Evolutionary conservation across 768 basidiomycete genomes (phyloP), one percentile per base, ranked within the genome.

Genomic region (Lactifluus piperatus): DNA sequence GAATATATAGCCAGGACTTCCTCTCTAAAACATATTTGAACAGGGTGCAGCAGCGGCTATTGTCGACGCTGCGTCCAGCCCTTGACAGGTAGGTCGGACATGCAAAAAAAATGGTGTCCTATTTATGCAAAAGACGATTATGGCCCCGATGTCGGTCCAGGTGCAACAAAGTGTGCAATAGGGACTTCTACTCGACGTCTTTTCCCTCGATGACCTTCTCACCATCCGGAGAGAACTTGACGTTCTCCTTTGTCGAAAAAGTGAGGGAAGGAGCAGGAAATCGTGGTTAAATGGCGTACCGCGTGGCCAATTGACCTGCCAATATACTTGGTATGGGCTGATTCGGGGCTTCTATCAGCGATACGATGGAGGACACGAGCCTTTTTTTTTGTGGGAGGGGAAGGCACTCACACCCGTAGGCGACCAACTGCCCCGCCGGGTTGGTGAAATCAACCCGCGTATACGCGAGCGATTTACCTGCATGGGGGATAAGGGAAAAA

Each of bases 291-390:
- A 34, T 30, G 10, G 56, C 70, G 54, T 57, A 80, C 79, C 60
- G 72, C 65, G 51, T 77, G 75, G 9, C 73, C 74, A 2, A 70
- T 69, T 10, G 86, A 88, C 68, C 80, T 88, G 14, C 88, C 89
- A 57, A 92, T 74, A 63, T 89, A 92, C 69, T 93, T 93, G 8
- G 91, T 93, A 66, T 92, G 91, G 60, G 85, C 90, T 92, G 58
- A 1, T 50, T 22, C 39, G 24, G 51, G 55, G 36, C 62, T 39
- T 43, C n/a, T 63, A 32, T 57, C 39, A 54, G 49, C 57, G 41
- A 39, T 22, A 27, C 43, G 10, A 56, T 20, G 22, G 43, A 30
- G 18, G 3, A 37, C 24, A 20, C 34, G 34, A 32, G 57, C n/a
- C n/a, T n/a, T n/a, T n/a, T n/a, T n/a, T n/a, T n/a, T 24, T 8